Evolutionary conservation across 192 early-diverging fungal genomes (phyloP).

Genomic region (Lunasporangiospora selenospora): DNA sequence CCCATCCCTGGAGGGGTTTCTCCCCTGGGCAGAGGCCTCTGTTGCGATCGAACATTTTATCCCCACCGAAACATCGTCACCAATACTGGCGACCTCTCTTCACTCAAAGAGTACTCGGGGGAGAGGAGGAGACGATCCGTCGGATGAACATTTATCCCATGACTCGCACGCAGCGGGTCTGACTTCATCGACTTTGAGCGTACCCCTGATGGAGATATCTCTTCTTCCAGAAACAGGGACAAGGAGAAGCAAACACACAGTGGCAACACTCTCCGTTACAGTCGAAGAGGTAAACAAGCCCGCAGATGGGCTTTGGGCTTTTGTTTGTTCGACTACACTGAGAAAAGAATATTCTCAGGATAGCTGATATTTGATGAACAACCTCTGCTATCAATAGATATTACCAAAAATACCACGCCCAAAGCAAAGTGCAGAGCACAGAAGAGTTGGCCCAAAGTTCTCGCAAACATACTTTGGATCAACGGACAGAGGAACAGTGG

Average conservation of each 20-base stretch:
- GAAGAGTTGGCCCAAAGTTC: constrained; percentile 22
- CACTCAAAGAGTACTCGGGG: too few relatives aligned
- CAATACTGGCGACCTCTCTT: too few relatives aligned
- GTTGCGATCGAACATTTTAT: constrained; percentile 38
- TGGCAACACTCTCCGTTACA: constrained; percentile 14
- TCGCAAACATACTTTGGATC: constrained; percentile 33
- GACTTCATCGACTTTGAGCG: too few relatives aligned
- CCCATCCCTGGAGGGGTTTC: constrained; percentile 26
- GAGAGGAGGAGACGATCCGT: too few relatives aligned
- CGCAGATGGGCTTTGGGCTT: too few relatives aligned
- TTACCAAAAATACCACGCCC: constrained; percentile 7
- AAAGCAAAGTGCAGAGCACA: constrained; percentile 12
- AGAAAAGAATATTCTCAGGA: too few relatives aligned
- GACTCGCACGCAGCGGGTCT: too few relatives aligned
- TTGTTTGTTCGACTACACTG: too few relatives aligned
- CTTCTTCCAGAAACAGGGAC: constrained; percentile 1
- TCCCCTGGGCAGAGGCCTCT: constrained; percentile 38
- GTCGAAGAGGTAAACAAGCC: constrained; percentile 37
- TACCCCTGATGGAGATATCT: constrained; percentile 17
- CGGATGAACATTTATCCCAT: too few relatives aligned
- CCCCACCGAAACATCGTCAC: too few relatives aligned
- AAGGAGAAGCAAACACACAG: constrained; percentile 29
- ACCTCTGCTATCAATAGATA: too few relatives aligned
- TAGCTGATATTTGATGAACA: too few relatives aligned
- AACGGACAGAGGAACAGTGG: constrained; percentile 18